Base-by-base conservation (phyloP, 805 yeast genomes). In the Saccharomycopsis sp. region DNA sequence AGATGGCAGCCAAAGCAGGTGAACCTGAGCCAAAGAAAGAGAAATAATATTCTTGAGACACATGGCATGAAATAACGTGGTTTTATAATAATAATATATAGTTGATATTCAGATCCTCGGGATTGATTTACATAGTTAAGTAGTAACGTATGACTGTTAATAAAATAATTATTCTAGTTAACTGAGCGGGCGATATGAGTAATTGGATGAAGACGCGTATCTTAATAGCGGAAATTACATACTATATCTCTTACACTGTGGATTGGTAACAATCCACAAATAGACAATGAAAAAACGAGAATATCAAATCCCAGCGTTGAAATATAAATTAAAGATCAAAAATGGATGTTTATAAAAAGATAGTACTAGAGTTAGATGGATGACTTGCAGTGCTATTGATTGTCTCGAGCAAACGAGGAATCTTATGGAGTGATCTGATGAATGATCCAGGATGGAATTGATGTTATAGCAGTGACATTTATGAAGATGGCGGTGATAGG, bases 1-100 rank as follows among this genome's bases (percentile, higher is more conserved):
- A 82, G 72, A 78, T 83, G 74, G 63, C 71, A 19, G 58, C 38
- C 15, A 50, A 55, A 53, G 49, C 22, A 5, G 49, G 49, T 7
- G 20, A 17, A 12, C 22, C 49, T 5, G 22, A 19, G 19, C 22
- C 12, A n/a, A 44, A 44, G 49, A 44, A 44, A 44, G 49, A 44
- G 12, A 44, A 44, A 44, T 44, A 19, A 17, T 12, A 29, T 29
- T 12, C 5, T 29, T 29, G 38, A n/a, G n/a, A n/a, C n/a, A n/a
- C n/a, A n/a, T n/a, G n/a, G n/a, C n/a, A n/a, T n/a, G n/a, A n/a
- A n/a, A n/a, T n/a, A n/a, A n/a, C n/a, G n/a, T n/a, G n/a, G n/a
- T n/a, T n/a, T n/a, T n/a, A n/a, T n/a, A n/a, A n/a, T n/a, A n/a
- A n/a, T n/a, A n/a, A n/a, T n/a, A n/a, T n/a, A n/a, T n/a, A n/a